Conservation (phyloP, 73 alveolate species). For the Paramecium primaurelia region DNA sequence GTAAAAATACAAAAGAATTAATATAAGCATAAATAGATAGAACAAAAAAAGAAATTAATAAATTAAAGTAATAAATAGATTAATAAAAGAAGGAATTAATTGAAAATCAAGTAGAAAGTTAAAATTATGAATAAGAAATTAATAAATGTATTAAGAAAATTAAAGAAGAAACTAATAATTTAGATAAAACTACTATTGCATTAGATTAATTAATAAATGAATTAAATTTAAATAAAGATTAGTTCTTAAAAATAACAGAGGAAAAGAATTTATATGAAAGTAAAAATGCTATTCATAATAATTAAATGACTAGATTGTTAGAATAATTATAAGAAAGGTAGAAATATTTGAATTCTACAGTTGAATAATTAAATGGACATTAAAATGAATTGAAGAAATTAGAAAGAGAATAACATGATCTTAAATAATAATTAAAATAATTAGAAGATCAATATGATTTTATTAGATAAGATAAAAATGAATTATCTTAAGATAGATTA, state of each 20-base stretch:
- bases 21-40: slow-evolving; percentile 39
- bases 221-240: slow-evolving; percentile 49
- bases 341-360: not conserved
- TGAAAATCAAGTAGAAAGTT: slow-evolving; percentile 57
- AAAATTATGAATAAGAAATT: slow-evolving; percentile 64
- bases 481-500: not conserved
- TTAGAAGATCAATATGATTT: slow-evolving; percentile 33
- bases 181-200: slow-evolving; percentile 24
- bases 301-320: not conserved
- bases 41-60: slow-evolving; percentile 64
- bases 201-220: slow-evolving; percentile 63
- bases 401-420: slow-evolving; percentile 23
- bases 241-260: slow-evolving; percentile 48
- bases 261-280: not conserved
- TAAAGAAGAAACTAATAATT: slow-evolving; percentile 66
- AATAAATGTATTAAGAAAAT: slow-evolving; percentile 68
- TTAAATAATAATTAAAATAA: not conserved
- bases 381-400: not conserved
- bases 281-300: not conserved
- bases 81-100: not conserved
- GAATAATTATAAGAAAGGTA: slow-evolving; percentile 22
- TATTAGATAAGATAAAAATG: slow-evolving; percentile 26
- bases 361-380: not conserved
- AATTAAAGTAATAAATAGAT: slow-evolving; percentile 68
- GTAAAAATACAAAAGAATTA: slow-evolving; percentile 21